Conservation (phyloP, 192 early-diverging fungal genomes). For the Coemansia sp. region DNA sequence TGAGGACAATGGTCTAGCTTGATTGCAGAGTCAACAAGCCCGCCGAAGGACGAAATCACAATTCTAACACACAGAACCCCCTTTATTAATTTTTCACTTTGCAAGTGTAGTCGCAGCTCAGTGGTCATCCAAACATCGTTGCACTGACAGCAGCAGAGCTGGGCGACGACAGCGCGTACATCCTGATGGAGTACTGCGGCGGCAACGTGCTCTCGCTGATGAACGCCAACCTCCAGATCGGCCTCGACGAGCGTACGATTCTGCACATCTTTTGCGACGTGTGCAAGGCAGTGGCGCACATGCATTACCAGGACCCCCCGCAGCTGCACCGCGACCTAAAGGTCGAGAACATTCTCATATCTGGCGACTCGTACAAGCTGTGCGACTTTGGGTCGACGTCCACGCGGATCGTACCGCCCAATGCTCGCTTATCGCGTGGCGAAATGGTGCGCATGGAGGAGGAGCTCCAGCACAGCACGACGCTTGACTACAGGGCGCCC, state of each 20-base stretch:
- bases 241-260: slow-evolving; percentile 81
- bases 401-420: slow-evolving; percentile 14
- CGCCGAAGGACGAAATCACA: no score
- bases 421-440: slow-evolving; percentile 52
- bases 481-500: slow-evolving; percentile 92
- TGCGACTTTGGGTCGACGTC: slow-evolving; percentile 97
- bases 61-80: neutral
- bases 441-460: slow-evolving; percentile 83
- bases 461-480: slow-evolving; percentile 86
- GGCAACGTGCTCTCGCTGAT: slow-evolving; percentile 74
- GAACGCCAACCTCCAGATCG: slow-evolving; percentile 71
- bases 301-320: slow-evolving; percentile 82
- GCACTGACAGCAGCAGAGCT: slow-evolving; percentile 72
- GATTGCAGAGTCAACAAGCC: neutral
- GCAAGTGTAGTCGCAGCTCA: slow-evolving; percentile 56
- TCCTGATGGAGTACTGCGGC: slow-evolving; percentile 92
- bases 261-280: slow-evolving; percentile 86
- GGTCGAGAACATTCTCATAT: slow-evolving; percentile 80
- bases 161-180: slow-evolving; percentile 65
- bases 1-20: neutral
- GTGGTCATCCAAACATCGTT: slow-evolving; percentile 82
- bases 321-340: slow-evolving; percentile 86
- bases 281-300: slow-evolving; percentile 82
- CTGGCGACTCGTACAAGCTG: slow-evolving; percentile 69
- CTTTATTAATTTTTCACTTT: neutral